Evolutionary conservation across 768 basidiomycete species (phyloP), one percentile per base, ranked within the genome.

Genomic region (Lactarius evosmus): DNA sequence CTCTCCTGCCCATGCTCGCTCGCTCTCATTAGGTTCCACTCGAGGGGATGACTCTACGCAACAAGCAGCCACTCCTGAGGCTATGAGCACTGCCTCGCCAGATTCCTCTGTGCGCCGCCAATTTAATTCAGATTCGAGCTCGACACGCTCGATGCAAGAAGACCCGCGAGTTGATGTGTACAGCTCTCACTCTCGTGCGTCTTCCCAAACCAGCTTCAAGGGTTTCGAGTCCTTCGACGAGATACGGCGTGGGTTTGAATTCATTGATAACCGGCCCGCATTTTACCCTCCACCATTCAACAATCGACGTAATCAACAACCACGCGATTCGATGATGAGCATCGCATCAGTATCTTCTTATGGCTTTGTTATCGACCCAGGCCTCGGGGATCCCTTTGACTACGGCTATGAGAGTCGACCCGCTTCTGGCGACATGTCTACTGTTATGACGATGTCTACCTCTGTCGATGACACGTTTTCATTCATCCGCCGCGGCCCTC

Each of bases 341-440:
- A 86, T 93, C 56, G 87, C 88, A 0, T 91, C 90, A 0, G 82
- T 92, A 5, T 92, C 91, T 0, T 91, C 90, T 0, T 91, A 89
- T 63, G 90, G 91, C 3, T 78, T 78, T 3, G 83, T 89, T 38
- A 76, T 88, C 64, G 81, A 88, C 61, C 72, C 79, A 19, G 91
- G 91, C 19, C 72, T 80, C 1, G 71, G 68, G 3, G 91, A 93
- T 72, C 91, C 91, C 0, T 93, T 93, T 72, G 88, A 88, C 46
- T 92, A 86, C 63, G 87, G 70, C 0, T 41, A 69, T 16, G 80
- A 82, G 25, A 83, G 82, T 59, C 71, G 85, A 7, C 86, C 86
- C 0, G 79, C 79, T 0, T 85, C 85, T 0, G 85, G 86, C 66
- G 81, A 87, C 46, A 77, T 85, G 66, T 83, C 82, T 0, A 79